These are phyloP conservation scores for Hypoxylon sp. DNA, from an alignment of 2,329 filamentous ascomycete genomes.

Conservation along the genomic window DNA sequence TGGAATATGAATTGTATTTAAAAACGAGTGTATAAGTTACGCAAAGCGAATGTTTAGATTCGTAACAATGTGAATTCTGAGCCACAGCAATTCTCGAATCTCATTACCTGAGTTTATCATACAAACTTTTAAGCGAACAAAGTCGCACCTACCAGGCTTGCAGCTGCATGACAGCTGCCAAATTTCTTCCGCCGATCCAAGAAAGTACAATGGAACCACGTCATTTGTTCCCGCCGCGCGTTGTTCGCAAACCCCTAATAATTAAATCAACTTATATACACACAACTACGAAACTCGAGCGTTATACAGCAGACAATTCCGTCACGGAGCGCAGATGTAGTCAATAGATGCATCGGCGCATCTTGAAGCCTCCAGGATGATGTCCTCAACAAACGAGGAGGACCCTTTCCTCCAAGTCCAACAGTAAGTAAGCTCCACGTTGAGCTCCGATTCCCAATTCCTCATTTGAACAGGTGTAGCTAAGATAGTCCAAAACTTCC, in stretches of 20 bases:
- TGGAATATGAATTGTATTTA: conserved; percentile 21
- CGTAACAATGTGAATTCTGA: background rate
- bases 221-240: conserved; percentile 36
- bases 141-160: background rate
- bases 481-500: conserved; percentile 30
- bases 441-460: background rate
- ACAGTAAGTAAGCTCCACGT: conserved; percentile 65
- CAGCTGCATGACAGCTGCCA: conserved; percentile 32
- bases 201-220: conserved; percentile 31
- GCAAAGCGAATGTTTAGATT: conserved; percentile 6
- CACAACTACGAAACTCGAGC: conserved; percentile 6
- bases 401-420: conserved; percentile 82
- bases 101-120: conserved; percentile 2
- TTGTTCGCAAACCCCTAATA: conserved; percentile 21
- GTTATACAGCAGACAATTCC: conserved; percentile 4
- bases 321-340: conserved; percentile 48
- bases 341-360: conserved; percentile 47
- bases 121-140: conserved; percentile 15
- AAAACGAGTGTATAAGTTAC: conserved; percentile 24
- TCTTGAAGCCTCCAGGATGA: conserved; percentile 64
- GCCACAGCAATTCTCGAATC: background rate
- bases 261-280: conserved; percentile 17
- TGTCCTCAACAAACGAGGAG: conserved; percentile 77
- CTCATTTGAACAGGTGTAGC: background rate
- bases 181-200: conserved; percentile 18